A percentile compares a stretch with the other conserved stretches of the same genome.
Conservation (phyloP, 1,139 yeast genomes). For the Schwanniomyces etchellsii region DNA sequence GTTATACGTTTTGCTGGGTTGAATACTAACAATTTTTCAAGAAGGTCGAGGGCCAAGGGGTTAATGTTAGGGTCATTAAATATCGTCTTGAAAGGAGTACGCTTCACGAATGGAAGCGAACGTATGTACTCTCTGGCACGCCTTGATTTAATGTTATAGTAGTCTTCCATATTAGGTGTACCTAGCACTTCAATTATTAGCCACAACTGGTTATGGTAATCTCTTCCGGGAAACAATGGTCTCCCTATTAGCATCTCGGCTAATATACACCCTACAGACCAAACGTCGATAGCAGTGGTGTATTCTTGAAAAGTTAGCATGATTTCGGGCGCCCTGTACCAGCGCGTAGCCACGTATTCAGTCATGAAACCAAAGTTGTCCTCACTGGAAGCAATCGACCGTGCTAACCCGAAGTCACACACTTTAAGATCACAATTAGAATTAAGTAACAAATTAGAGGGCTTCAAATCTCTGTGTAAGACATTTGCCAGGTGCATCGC, state of each 20-base stretch:
- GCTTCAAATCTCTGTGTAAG: constrained; percentile 88
- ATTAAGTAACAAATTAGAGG: constrained; percentile 78
- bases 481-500: constrained; percentile 90
- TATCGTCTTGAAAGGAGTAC: constrained; percentile 36
- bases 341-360: constrained; percentile 94
- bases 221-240: constrained; percentile 92
- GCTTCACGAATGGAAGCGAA: constrained; percentile 58
- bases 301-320: constrained; percentile 93
- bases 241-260: constrained; percentile 87
- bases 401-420: constrained; percentile 92
- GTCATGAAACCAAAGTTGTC: constrained; percentile 72
- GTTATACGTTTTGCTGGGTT: constrained; percentile 61
- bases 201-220: constrained; percentile 85
- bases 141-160: constrained; percentile 70
- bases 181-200: constrained; percentile 87
- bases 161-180: constrained; percentile 80
- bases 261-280: constrained; percentile 95
- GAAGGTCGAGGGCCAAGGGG: constrained; percentile 57
- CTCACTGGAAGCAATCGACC: constrained; percentile 35
- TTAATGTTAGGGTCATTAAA: constrained; percentile 27
- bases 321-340: constrained; percentile 97
- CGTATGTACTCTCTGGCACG: constrained; percentile 85
- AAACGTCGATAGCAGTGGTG: constrained; percentile 90
- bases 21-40: constrained; percentile 54
- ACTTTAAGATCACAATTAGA: constrained; percentile 91